These are phyloP conservation scores for Pestalotiopsis sp. DNA, from an alignment of 2,329 filamentous ascomycete species.

Conservation along the genomic window DNA sequence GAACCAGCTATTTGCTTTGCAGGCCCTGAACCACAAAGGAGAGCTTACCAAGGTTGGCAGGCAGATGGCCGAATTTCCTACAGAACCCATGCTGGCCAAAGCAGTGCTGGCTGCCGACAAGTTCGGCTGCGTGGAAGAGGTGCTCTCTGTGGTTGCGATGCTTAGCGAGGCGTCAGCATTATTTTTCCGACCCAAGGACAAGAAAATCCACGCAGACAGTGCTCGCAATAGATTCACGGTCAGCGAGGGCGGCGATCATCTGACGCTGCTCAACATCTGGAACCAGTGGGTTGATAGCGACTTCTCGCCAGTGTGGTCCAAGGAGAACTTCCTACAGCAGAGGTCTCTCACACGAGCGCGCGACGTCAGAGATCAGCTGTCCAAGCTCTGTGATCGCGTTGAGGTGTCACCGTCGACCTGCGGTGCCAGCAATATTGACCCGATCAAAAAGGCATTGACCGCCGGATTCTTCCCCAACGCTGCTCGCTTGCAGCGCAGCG, in stretches of 20 bases:
- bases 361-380: conserved; percentile 90
- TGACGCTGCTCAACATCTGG: conserved; percentile 89
- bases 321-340: conserved; percentile 93
- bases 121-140: conserved; percentile 90
- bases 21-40: conserved; percentile 85
- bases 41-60: conserved; percentile 88
- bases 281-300: conserved; percentile 94
- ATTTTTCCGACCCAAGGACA: conserved; percentile 95
- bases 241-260: conserved; percentile 87
- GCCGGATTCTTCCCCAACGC: conserved; percentile 95
- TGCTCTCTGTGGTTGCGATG: conserved; percentile 93
- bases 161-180: conserved; percentile 84
- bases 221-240: conserved; percentile 87
- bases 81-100: conserved; percentile 89
- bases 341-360: conserved; percentile 85
- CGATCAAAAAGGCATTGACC: conserved; percentile 86
- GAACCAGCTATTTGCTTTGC: conserved; percentile 89
- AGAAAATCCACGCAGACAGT: conserved; percentile 93
- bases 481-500: conserved; percentile 78
- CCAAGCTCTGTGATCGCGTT: conserved; percentile 89
- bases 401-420: conserved; percentile 75
- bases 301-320: conserved; percentile 83
- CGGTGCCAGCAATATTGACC: conserved; percentile 71
- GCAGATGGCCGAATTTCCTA: conserved; percentile 94
- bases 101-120: conserved; percentile 86